Conservation (phyloP, 257 asterid species). For the Ocimum tenuiflorum region DNA sequence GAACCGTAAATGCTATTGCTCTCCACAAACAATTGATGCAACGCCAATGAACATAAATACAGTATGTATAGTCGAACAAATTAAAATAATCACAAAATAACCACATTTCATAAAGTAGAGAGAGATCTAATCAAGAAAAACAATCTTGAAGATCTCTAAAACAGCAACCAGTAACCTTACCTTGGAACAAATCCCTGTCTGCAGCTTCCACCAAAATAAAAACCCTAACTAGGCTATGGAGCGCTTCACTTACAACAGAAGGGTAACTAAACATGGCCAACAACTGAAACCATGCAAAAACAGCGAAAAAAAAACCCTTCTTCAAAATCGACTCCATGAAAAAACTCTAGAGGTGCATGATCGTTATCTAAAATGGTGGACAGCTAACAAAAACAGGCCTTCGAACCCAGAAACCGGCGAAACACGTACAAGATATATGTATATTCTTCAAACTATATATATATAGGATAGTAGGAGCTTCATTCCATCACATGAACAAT, state of each 20-base stretch:
- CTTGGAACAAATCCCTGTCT: slow-evolving; percentile 18
- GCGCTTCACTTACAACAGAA: slow-evolving; percentile 29
- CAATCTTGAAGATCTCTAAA: slow-evolving; percentile 23
- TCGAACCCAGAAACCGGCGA: background rate
- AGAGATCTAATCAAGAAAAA: too few species aligned
- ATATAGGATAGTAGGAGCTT: background rate
- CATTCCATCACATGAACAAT: slow-evolving; percentile 3
- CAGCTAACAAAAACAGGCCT: background rate
- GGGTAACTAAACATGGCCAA: slow-evolving; percentile 36
- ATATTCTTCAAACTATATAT: background rate
- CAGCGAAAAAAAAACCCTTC: slow-evolving; percentile 26
- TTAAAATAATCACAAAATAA: too few species aligned
- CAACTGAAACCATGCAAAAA: slow-evolving; percentile 30
- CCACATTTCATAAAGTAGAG: too few species aligned
- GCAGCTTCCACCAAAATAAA: slow-evolving; percentile 20
- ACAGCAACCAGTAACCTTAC: slow-evolving; percentile 1
- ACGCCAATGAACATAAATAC: too few species aligned
- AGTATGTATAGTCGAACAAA: too few species aligned
- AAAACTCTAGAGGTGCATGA: slow-evolving; percentile 13
- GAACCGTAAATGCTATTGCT: too few species aligned
- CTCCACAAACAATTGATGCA: too few species aligned
- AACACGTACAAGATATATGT: background rate
- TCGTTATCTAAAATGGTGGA: slow-evolving; percentile 18
- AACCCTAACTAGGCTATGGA: slow-evolving; percentile 25
- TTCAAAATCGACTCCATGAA: slow-evolving; percentile 34